Conservation (phyloP, 345 rosid genomes). For the Microcos paniculata region DNA sequence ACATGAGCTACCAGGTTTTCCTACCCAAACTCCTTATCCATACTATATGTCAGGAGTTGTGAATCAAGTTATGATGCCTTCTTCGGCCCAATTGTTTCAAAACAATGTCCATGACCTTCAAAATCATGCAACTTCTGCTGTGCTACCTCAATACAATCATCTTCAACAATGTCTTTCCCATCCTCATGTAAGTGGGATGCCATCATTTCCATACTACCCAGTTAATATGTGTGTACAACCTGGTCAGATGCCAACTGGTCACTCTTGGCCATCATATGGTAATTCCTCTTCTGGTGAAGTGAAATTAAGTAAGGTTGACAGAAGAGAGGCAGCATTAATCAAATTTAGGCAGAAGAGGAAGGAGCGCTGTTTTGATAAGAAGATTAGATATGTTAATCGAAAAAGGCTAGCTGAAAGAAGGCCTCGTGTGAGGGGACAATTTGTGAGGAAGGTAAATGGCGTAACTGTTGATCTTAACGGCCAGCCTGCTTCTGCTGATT, state of each 20-base stretch:
- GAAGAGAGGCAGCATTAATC: slow-evolving; percentile 88
- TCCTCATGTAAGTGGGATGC: slow-evolving; percentile 59
- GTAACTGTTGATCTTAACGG: slow-evolving; percentile 84
- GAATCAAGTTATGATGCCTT: slow-evolving; percentile 71
- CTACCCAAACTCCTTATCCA: slow-evolving; percentile 54
- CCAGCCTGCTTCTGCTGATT: slow-evolving; percentile 62
- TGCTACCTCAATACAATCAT: slow-evolving; percentile 71
- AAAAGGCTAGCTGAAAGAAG: slow-evolving; percentile 95
- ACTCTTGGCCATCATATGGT: slow-evolving; percentile 68
- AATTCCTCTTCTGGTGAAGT: slow-evolving; percentile 52
- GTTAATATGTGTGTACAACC: slow-evolving; percentile 60
- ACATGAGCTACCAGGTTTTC: slow-evolving; percentile 46
- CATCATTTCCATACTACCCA: slow-evolving; percentile 73
- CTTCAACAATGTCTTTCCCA: slow-evolving; percentile 60
- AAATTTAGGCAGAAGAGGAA: slow-evolving; percentile 95
- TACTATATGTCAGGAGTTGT: slow-evolving; percentile 72
- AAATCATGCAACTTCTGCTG: slow-evolving; percentile 40
- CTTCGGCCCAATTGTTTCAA: slow-evolving; percentile 58
- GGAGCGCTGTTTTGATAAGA: slow-evolving; percentile 94
- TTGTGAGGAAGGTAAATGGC: slow-evolving; percentile 87
- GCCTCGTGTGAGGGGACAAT: slow-evolving; percentile 97
- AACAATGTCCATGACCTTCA: slow-evolving; percentile 53
- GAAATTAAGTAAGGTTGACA: slow-evolving; percentile 58
- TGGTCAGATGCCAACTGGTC: slow-evolving; percentile 56
- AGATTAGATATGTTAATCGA: slow-evolving; percentile 88